Conservation (phyloP, 2,329 filamentous ascomycete genomes). For the Volutella citrinella region DNA sequence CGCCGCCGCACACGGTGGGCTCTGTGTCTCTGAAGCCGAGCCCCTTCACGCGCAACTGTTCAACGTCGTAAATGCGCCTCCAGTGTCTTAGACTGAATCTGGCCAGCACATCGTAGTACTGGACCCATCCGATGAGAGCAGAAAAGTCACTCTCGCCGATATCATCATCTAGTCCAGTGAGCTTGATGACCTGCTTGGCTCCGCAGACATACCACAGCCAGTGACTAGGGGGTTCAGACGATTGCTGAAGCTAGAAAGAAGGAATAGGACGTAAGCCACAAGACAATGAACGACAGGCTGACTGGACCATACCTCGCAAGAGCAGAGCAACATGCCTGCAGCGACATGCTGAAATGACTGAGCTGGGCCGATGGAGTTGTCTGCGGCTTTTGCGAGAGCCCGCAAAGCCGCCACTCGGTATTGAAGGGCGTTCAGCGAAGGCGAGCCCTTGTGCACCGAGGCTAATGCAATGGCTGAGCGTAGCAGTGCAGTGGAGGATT, state of each 20-base stretch:
- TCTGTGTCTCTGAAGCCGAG: constrained; percentile 3
- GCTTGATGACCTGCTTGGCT: constrained; percentile 12
- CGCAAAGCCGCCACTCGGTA: constrained; percentile 14
- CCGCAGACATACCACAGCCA: constrained; percentile 21
- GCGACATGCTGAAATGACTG: constrained; percentile 17
- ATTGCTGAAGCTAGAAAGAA: constrained; percentile 15
- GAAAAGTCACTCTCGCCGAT: constrained; percentile 1
- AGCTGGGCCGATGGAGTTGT: neutral
- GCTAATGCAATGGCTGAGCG: constrained; percentile 11
- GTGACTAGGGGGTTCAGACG: constrained; percentile 12
- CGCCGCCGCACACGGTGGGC: constrained; percentile 9
- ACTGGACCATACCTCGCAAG: constrained; percentile 16
- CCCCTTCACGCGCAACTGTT: neutral
- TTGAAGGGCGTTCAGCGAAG: accelerated
- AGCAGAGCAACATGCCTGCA: constrained; percentile 16
- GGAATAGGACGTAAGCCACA: neutral
- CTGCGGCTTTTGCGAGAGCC: constrained; percentile 1
- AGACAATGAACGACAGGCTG: no score
- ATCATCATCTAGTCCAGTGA: constrained; percentile 5
- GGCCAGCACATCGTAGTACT: constrained; percentile 13
- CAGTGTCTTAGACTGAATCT: constrained; percentile 18
- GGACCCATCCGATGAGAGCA: constrained; percentile 14
- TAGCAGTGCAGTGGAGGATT: constrained; percentile 12
- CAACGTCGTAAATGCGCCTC: constrained; percentile 6
- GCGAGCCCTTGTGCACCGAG: constrained; percentile 7